phyloP scores from a whole-genome alignment of 768 basidiomycete genomes.

The Macrocybe gigantea region DNA sequence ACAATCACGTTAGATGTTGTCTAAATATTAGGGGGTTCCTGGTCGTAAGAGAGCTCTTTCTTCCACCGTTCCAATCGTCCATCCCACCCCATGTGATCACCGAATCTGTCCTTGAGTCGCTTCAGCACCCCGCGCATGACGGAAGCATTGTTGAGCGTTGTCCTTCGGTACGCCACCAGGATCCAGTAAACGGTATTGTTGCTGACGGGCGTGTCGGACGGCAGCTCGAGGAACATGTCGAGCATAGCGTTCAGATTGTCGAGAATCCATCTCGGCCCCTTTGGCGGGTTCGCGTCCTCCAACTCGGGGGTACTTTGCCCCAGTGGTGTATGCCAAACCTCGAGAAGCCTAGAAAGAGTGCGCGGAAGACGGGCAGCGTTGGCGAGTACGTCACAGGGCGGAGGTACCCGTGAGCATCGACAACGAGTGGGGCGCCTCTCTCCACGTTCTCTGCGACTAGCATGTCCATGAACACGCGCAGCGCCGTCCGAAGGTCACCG shows the following conservation, averaged over 20 bases:
- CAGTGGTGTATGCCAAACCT: constrained; percentile 41
- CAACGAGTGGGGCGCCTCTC: constrained; percentile 22
- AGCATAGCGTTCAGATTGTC: constrained; percentile 53
- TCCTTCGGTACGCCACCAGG: constrained; percentile 55
- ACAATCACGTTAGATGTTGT: too few relatives aligned
- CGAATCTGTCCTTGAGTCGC: constrained; percentile 51
- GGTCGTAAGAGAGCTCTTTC: not conserved
- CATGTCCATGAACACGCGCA: constrained; percentile 67
- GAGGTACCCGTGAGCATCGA: constrained; percentile 19
- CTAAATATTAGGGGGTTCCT: not conserved
- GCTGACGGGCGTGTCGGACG: constrained; percentile 35
- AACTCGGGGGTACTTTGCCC: constrained; percentile 1
- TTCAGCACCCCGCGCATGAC: constrained; percentile 53
- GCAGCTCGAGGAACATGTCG: constrained; percentile 55
- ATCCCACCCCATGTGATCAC: constrained; percentile 4
- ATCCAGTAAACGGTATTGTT: constrained; percentile 58
- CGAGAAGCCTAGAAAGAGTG: constrained; percentile 71
- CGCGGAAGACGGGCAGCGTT: constrained; percentile 54
- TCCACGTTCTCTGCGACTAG: constrained; percentile 38
- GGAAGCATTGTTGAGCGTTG: constrained; percentile 44
- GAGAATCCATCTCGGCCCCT: constrained; percentile 46
- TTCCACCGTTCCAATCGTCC: too few relatives aligned
- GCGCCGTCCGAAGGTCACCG: constrained; percentile 53
- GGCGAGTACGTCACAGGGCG: constrained; percentile 30
- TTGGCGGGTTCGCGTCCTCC: constrained; percentile 1